Percentiles rank a stretch among this genome's conserved stretches.
Conservation (phyloP, 2,329 filamentous ascomycete species). For the Fusarium nematophilum region DNA sequence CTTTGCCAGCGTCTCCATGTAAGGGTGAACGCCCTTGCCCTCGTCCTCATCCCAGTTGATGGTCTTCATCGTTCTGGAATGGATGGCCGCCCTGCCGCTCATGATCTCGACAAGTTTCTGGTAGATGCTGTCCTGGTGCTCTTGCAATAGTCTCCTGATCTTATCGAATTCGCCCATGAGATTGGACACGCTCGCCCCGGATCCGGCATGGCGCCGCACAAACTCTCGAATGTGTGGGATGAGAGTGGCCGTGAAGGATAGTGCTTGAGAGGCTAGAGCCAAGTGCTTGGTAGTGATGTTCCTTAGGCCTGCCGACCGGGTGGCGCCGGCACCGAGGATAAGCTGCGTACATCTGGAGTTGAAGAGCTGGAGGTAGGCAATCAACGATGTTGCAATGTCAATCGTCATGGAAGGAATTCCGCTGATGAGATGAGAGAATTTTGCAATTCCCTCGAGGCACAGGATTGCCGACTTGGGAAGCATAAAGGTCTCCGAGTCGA, state of each 20-base stretch:
- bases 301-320: slow-evolving; percentile 86
- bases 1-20: slow-evolving; percentile 89
- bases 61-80: slow-evolving; percentile 79
- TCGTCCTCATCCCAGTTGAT: slow-evolving; percentile 76
- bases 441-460: slow-evolving; percentile 83
- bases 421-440: slow-evolving; percentile 84
- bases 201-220: slow-evolving; percentile 77
- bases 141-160: slow-evolving; percentile 83
- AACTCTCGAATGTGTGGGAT: slow-evolving; percentile 94
- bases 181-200: slow-evolving; percentile 62
- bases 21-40: slow-evolving; percentile 65
- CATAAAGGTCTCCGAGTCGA: slow-evolving; percentile 88
- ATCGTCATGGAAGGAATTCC: slow-evolving; percentile 90
- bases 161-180: slow-evolving; percentile 90
- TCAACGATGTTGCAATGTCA: slow-evolving; percentile 81
- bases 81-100: slow-evolving; percentile 78
- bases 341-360: slow-evolving; percentile 97
- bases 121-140: slow-evolving; percentile 90
- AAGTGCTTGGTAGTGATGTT: slow-evolving; percentile 98
- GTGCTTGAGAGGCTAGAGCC: slow-evolving; percentile 87
- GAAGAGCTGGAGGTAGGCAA: slow-evolving; percentile 91
- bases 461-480: slow-evolving; percentile 85
- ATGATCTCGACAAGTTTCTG: slow-evolving; percentile 96
- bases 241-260: slow-evolving; percentile 87
- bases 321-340: slow-evolving; percentile 94